Evolutionary conservation across 2,329 filamentous ascomycete genomes (phyloP), one percentile per base, ranked within the genome.

Genomic region (Alternaria sp.): DNA sequence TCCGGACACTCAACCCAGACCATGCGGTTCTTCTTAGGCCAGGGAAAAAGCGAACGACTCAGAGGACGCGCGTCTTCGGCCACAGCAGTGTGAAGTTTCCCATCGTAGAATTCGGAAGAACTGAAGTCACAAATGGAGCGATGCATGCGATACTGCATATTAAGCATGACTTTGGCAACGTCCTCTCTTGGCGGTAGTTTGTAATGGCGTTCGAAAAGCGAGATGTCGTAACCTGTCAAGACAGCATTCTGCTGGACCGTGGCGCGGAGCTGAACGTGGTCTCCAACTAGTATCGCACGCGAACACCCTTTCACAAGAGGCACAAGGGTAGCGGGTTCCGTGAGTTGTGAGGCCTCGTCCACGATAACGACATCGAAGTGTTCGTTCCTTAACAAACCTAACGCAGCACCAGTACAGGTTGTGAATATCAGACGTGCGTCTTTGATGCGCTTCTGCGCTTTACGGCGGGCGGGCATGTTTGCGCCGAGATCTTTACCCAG

Each of bases 401-500:
- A 16, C 14, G 32, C 32, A 16, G 32, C 32, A 5, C 32, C 32
- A 14, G 12, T 34, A 34, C 32, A 34, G 11, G 32, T 34, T 34
- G 32, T 34, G 32, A 34, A 34, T 16, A 16, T 34, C 11, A 34
- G 32, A 16, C 32, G 32, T 6, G 32, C 32, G 2, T 34, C 32
- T 34, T 34, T 34, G 32, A 34, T 16, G 14, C 32, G 32, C 12
- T 34, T 34, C 14, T 34, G 32, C 32, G 32, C 32, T 16, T 34
- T 14, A 16, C 32, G 32, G 32, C 32, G 32, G 14, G 32, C 43
- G 18, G 43, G 28, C 3, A 47, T 20, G 26, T 75, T 34, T 16
- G 32, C 12, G 32, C 32, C 14, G 32, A 34, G 32, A 34, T 34
- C 12, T 34, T 34, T 34, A 11, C 76, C 73, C 4, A 75, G 54